Percentiles rank a stretch among this genome's conserved stretches.
Evolutionary conservation across 495 filamentous ascomycete genomes (phyloP).

Genomic region (Achaetomiella virescens): DNA sequence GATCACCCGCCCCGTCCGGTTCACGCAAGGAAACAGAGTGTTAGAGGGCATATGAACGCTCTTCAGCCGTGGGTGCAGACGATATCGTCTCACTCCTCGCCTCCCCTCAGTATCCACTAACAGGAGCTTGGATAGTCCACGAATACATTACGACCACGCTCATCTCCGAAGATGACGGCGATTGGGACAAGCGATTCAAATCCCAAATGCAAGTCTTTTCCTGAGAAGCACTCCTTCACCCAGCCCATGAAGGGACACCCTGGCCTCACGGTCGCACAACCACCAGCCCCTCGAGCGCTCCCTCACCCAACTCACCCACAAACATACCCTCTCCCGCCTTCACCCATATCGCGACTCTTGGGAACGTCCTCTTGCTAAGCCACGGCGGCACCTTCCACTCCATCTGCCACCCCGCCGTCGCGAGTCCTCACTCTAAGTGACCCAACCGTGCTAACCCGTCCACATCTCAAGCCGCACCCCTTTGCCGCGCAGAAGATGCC

Average conservation of each 20-base stretch:
- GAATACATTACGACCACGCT: slow-evolving; percentile 37
- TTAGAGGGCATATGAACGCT: slow-evolving; percentile 44
- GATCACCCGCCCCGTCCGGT: slow-evolving; percentile 5
- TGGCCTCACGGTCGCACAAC: slow-evolving; percentile 7
- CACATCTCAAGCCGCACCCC: slow-evolving; percentile 40
- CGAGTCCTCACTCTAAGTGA: slow-evolving; percentile 32
- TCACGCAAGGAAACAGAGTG: slow-evolving; percentile 35
- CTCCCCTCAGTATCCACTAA: not conserved
- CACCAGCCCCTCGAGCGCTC: not conserved
- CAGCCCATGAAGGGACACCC: slow-evolving; percentile 11
- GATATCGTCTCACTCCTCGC: not conserved
- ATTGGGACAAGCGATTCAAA: slow-evolving; percentile 45
- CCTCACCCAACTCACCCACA: not conserved
- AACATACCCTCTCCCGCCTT: not conserved
- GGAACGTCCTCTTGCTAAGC: slow-evolving; percentile 48
- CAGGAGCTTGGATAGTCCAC: slow-evolving; percentile 19
- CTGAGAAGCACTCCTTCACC: slow-evolving; percentile 26
- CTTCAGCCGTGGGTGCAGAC: slow-evolving; percentile 25
- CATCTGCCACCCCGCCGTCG: slow-evolving; percentile 16
- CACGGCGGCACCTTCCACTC: slow-evolving; percentile 40
- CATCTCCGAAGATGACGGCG: slow-evolving; percentile 46
- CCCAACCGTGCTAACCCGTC: slow-evolving; percentile 33
- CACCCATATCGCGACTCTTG: slow-evolving; percentile 40
- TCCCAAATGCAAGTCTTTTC: slow-evolving; percentile 39
- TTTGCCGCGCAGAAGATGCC: slow-evolving; percentile 38